These are phyloP conservation scores for Torulaspora gathmanii DNA, from an alignment of 805 yeast species.

Conservation along the genomic window DNA sequence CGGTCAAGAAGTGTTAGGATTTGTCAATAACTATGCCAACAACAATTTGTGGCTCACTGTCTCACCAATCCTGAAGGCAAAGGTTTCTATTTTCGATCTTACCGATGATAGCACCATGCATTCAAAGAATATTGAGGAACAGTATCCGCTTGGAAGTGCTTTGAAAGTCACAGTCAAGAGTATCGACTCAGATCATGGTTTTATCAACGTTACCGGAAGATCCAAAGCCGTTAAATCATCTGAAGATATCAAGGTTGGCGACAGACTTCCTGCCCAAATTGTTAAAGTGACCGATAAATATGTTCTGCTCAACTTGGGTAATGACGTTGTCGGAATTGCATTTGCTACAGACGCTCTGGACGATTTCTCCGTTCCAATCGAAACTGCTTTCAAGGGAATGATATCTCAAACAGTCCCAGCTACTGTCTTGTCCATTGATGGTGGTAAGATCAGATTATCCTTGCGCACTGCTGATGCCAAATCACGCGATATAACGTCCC, in stretches of 20 bases:
- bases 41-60: constrained; percentile 65
- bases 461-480: constrained; percentile 49
- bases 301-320: constrained; percentile 67
- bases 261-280: constrained; percentile 57
- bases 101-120: constrained; percentile 47
- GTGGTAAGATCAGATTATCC: constrained; percentile 57
- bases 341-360: constrained; percentile 73
- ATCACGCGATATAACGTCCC: constrained; percentile 46
- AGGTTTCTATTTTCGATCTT: constrained; percentile 60
- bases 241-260: constrained; percentile 50
- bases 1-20: constrained; percentile 54
- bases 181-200: constrained; percentile 50
- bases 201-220: constrained; percentile 50
- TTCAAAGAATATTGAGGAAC: constrained; percentile 47
- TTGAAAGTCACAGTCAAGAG: constrained; percentile 52
- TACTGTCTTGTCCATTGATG: constrained; percentile 41
- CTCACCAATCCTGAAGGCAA: constrained; percentile 64
- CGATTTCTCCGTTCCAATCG: constrained; percentile 54
- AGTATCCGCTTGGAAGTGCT: constrained; percentile 70
- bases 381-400: constrained; percentile 42
- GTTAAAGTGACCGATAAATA: constrained; percentile 53
- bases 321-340: constrained; percentile 50
- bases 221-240: constrained; percentile 39
- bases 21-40: constrained; percentile 57
- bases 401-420: constrained; percentile 54